A percentile compares a stretch with the other conserved stretches of the same genome.
Conservation (phyloP, 2,329 filamentous ascomycete species). For the Gaeumannomyces sp. region DNA sequence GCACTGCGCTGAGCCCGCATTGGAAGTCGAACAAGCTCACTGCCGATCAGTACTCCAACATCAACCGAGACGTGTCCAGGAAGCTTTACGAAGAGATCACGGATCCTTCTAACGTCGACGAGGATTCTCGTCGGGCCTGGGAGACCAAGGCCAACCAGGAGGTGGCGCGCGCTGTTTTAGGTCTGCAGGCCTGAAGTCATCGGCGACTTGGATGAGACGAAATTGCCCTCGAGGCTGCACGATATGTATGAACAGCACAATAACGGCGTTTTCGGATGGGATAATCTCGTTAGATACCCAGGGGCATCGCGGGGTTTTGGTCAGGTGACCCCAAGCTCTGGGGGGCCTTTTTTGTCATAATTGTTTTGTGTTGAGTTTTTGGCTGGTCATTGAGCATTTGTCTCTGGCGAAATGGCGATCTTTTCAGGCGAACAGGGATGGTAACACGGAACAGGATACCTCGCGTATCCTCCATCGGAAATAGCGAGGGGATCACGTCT, state of each 20-base stretch:
- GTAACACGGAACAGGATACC: conserved; percentile 1
- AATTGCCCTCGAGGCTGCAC: conserved; percentile 14
- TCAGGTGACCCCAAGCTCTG: conserved; percentile 9
- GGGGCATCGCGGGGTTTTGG: conserved; percentile 9
- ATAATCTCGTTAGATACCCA: conserved; percentile 20
- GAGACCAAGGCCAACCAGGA: conserved; percentile 72
- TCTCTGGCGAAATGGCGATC: conserved; percentile 6
- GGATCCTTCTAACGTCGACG: conserved; percentile 52
- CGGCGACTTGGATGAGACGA: conserved; percentile 12
- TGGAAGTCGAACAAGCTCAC: conserved; percentile 75
- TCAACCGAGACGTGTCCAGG: conserved; percentile 84
- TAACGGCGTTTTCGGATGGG: conserved; percentile 13
- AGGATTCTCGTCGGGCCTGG: conserved; percentile 61
- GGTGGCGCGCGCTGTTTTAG: conserved; percentile 67
- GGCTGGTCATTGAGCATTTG: not conserved
- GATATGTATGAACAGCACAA: conserved; percentile 10
- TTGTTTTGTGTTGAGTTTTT: conserved; percentile 12
- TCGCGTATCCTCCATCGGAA: not conserved
- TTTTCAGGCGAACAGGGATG: conserved; percentile 1
- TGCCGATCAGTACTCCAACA: conserved; percentile 84
- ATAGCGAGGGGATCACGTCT: not conserved
- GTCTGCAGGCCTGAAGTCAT: conserved; percentile 39
- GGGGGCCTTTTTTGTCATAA: conserved; percentile 8
- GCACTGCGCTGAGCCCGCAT: conserved; percentile 71
- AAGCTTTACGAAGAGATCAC: conserved; percentile 71